Evolutionary conservation across 176 grass and related monocot genomes (phyloP), one percentile per base, ranked within the genome.

Genomic region (Triticum turgidum): DNA sequence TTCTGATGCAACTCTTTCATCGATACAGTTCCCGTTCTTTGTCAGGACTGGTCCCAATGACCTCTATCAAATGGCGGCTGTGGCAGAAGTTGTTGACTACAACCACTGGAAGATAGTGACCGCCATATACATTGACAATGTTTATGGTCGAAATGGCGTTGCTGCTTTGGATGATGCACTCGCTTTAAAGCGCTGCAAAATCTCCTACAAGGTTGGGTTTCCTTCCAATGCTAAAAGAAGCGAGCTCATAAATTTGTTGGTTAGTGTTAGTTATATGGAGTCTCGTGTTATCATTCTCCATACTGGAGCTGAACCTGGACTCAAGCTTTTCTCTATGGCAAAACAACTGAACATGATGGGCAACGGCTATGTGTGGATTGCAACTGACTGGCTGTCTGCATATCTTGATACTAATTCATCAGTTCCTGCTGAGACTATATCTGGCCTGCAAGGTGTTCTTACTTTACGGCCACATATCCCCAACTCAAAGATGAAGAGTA

Each of bases 321-420:
- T 89, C 24, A 25, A 42, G 82, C 30, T 98, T 84, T 79, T 98
- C 51, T 92, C 90, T 34, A 58, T 96, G 44, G 96, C 92, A 10
- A 88, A 94, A 49, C 73, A 45, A 68, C 78, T 98, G 56, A 82
- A 94, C 30, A 98, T 98, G 93, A 92, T 98, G 79, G 84, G 84
- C 14, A 91, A 86, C 52, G 96, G 96, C 1, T 98, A 96, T 83
- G 96, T 96, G 22, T 98, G 96, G 96, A 98, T 98, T 75, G 90
- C 92, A 11, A 94, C 96, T 47, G 93, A 96, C 80, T 98, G 96
- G 96, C 96, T 98, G 70, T 86, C 92, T 73, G 33, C 90, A 82
- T 80, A 84, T 62, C 66, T 98, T 56, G 96, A 98, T 91, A 85
- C 93, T 21, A 85, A 77, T 84, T 86, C 90, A 69, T 91, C 88